These are phyloP conservation scores for Ampelocalamus luodianensis DNA, from an alignment of 176 grass and related monocot species.

Conservation along the genomic window DNA sequence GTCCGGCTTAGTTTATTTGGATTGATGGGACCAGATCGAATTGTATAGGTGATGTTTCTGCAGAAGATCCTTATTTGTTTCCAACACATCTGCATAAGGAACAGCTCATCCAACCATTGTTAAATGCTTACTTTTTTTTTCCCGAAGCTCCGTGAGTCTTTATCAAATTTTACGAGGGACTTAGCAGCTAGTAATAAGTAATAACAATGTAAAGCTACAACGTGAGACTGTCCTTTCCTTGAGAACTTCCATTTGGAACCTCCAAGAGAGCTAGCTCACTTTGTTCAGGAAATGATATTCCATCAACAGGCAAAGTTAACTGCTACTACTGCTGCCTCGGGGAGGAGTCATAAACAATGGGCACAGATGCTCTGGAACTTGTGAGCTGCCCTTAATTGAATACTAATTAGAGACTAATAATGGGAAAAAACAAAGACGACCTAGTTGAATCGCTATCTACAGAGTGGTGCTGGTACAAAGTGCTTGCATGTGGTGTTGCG, in stretches of 20 bases:
- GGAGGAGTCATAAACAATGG: not conserved
- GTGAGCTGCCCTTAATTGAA: not conserved
- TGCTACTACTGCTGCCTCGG: not conserved
- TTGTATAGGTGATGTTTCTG: not conserved
- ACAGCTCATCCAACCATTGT: conserved; percentile 14
- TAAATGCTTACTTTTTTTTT: not conserved
- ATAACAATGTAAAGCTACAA: not conserved
- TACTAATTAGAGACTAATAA: not conserved
- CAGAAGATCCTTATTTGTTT: not conserved
- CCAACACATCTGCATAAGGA: not conserved
- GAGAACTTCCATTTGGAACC: no score
- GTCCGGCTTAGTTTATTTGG: conserved; percentile 38
- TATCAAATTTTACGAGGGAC: not conserved
- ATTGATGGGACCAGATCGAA: conserved; percentile 23
- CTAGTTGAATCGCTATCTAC: conserved; percentile 12
- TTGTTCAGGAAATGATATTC: not conserved
- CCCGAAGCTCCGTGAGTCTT: not conserved
- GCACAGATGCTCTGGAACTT: conserved; percentile 9
- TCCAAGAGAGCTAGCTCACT: not conserved
- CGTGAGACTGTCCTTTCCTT: not conserved
- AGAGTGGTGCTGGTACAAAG: not conserved
- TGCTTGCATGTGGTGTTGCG: conserved; percentile 44
- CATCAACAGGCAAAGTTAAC: not conserved
- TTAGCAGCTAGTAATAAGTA: not conserved
- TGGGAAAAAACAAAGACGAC: conserved; percentile 52